Base-by-base conservation (phyloP, 2,329 filamentous ascomycete species). In the Aspergillus sp. region DNA sequence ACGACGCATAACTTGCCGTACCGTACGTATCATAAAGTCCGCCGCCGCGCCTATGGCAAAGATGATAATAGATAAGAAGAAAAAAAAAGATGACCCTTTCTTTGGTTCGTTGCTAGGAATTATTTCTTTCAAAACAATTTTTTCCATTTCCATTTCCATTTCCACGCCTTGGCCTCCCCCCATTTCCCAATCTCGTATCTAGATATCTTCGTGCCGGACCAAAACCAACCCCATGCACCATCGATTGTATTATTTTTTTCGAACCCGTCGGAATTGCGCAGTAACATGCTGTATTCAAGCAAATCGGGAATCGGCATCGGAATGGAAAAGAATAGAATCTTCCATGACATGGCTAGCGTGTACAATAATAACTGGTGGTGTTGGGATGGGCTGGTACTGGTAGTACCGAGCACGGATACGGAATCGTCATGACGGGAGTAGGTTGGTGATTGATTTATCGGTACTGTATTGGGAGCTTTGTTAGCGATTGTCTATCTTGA, bases 391-490 rank as follows among this genome's bases (percentile, higher is more conserved):
- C 23, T 31, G 48, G 48, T 23, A 21, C 37, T 23, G 27, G 39
- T 21, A 33, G 37, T 52, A 43, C 40, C 23, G 39, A 65, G 68
- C 66, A 68, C 59, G 66, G 65, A 64, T 65, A 69, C 62, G 66
- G 64, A 70, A 59, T 62, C 57, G 57, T 73, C 65, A 66, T 71
- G 67, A 68, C 63, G 69, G 67, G 63, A 57, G 66, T 65, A 64
- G 65, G 64, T 64, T 64, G 62, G 56, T 43, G 63, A 68, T 63
- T 61, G 60, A 64, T 65, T 73, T 73, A 73, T 61, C 71, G 71
- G 70, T 69, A 73, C 71, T 73, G 67, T 59, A 33, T 21, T 21
- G 24, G 52, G 31, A 24, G 19, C 12, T 43, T 57, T 17, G 63
- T 68, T 63, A 65, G 62, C 62, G 27, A 57, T 41, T 11, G 49